A percentile compares a stretch with the other conserved stretches of the same genome.
Conservation (phyloP, 2,329 filamentous ascomycete species). For the Alternaria gaisen region DNA sequence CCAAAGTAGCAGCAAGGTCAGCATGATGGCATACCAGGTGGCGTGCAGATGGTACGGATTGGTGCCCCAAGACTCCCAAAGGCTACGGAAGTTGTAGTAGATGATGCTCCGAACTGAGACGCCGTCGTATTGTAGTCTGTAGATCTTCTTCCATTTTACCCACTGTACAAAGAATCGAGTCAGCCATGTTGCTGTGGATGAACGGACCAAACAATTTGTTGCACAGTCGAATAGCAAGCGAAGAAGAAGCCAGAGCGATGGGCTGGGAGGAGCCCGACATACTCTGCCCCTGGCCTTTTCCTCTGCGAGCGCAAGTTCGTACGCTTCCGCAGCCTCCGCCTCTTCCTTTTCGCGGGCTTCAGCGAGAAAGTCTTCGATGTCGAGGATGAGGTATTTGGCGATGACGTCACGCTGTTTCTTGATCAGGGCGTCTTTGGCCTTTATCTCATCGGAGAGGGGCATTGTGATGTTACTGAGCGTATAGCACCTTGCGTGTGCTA, state of each 20-base stretch:
- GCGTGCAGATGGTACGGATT: conserved; percentile 17
- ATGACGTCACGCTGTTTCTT: conserved; percentile 9
- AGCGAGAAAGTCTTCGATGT: conserved; percentile 11
- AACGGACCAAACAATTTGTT: neutral
- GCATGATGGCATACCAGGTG: conserved; percentile 13
- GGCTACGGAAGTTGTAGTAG: neutral
- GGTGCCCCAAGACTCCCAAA: conserved; percentile 13
- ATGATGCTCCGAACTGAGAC: conserved; percentile 5
- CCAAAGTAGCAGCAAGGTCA: conserved; percentile 11
- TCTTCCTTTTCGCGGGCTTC: conserved; percentile 1
- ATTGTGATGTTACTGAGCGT: neutral
- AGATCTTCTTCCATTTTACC: conserved; percentile 1
- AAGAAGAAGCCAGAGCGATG: neutral
- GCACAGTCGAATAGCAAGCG: neutral
- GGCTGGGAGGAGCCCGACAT: neutral
- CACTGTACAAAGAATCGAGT: neutral
- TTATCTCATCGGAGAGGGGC: neutral
- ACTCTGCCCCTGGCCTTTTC: conserved; percentile 6
- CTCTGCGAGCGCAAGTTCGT: conserved; percentile 1
- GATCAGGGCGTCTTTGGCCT: conserved; percentile 6
- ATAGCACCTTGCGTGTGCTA: neutral
- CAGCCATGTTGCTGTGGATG: neutral
- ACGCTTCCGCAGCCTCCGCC: conserved; percentile 2
- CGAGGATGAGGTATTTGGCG: conserved; percentile 13
- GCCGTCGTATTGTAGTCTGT: conserved; percentile 13